Evolutionary conservation across 2,329 filamentous ascomycete genomes (phyloP).

Genomic region (Penicillium psychrosexuale): DNA sequence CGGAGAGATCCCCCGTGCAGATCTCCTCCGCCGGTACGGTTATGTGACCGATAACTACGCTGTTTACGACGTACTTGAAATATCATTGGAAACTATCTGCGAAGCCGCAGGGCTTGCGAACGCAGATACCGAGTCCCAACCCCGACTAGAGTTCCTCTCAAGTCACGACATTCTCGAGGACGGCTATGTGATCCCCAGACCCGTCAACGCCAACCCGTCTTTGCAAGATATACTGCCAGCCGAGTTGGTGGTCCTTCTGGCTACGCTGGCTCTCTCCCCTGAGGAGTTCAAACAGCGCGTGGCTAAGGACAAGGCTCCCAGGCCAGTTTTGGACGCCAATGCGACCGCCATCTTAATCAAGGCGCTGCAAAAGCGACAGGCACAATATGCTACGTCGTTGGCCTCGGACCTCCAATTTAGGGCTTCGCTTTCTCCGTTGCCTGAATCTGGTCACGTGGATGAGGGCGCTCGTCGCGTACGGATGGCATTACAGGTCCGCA

Average conservation of each 20-base stretch:
- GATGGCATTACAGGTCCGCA: conserved; percentile 66
- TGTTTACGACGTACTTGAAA: conserved; percentile 77
- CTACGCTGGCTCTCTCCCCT: conserved; percentile 31
- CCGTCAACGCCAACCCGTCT: conserved; percentile 20
- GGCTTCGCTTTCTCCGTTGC: conserved; percentile 27
- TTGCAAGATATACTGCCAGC: conserved; percentile 38
- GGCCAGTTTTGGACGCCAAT: conserved; percentile 28
- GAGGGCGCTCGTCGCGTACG: conserved; percentile 35
- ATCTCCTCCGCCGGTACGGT: conserved; percentile 79
- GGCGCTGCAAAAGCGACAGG: conserved; percentile 33
- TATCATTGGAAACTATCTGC: conserved; percentile 62
- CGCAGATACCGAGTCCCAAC: conserved; percentile 30
- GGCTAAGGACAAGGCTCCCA: conserved; percentile 38
- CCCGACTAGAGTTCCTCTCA: conserved; percentile 55
- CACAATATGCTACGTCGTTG: conserved; percentile 55
- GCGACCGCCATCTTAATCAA: conserved; percentile 36
- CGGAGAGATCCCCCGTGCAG: conserved; percentile 75
- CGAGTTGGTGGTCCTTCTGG: conserved; percentile 41
- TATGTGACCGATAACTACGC: conserved; percentile 78
- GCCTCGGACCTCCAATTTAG: conserved; percentile 50
- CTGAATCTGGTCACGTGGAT: conserved; percentile 36
- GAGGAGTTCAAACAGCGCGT: conserved; percentile 34
- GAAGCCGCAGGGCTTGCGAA: conserved; percentile 34
- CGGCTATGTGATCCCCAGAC: conserved; percentile 60
- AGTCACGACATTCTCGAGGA: conserved; percentile 67